These are phyloP conservation scores for Ophiocordyceps robertsii DNA, from an alignment of 2,329 filamentous ascomycete species.

Conservation along the genomic window DNA sequence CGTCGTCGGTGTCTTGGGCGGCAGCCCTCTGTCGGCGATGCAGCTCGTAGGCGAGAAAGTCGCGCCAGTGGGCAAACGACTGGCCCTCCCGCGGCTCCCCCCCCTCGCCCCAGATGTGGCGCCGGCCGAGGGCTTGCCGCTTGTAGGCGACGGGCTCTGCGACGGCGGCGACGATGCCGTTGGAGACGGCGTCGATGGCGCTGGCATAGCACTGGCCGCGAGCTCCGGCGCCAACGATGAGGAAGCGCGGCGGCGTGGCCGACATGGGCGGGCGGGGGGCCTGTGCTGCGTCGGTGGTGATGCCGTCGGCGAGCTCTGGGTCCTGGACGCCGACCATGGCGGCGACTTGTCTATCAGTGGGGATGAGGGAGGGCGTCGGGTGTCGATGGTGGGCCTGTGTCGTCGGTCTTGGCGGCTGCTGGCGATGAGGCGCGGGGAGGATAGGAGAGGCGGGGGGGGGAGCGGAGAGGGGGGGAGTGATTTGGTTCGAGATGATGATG, in stretches of 20 bases:
- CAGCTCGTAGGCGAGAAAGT: slow-evolving; percentile 63
- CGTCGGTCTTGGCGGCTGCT: too few relatives aligned
- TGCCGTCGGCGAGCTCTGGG: slow-evolving; percentile 11
- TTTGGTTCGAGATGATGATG: too few relatives aligned
- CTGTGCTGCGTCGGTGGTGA: slow-evolving; percentile 7
- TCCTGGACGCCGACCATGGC: slow-evolving; percentile 8
- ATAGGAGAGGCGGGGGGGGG: too few relatives aligned
- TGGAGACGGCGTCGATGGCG: slow-evolving; percentile 49
- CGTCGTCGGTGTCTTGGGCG: slow-evolving; percentile 31
- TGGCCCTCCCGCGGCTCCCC: slow-evolving; percentile 42
- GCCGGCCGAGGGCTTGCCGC: slow-evolving; percentile 53
- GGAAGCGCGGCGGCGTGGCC: slow-evolving; percentile 45
- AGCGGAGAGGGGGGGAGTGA: too few relatives aligned
- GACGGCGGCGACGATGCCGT: slow-evolving; percentile 60
- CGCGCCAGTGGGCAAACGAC: slow-evolving; percentile 59
- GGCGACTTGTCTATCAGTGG: background rate
- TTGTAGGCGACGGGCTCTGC: slow-evolving; percentile 74
- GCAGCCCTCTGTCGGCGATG: slow-evolving; percentile 40
- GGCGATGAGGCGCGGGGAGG: too few relatives aligned
- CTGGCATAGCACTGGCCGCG: slow-evolving; percentile 63
- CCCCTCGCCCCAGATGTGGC: slow-evolving; percentile 55
- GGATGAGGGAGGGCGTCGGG: too few relatives aligned
- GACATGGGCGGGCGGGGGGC: slow-evolving; percentile 31
- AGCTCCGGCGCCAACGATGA: slow-evolving; percentile 73
- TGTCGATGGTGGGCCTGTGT: too few relatives aligned